Evolutionary conservation across 257 asterid genomes (phyloP).

Genomic region (Solanum bulbocastanum): DNA sequence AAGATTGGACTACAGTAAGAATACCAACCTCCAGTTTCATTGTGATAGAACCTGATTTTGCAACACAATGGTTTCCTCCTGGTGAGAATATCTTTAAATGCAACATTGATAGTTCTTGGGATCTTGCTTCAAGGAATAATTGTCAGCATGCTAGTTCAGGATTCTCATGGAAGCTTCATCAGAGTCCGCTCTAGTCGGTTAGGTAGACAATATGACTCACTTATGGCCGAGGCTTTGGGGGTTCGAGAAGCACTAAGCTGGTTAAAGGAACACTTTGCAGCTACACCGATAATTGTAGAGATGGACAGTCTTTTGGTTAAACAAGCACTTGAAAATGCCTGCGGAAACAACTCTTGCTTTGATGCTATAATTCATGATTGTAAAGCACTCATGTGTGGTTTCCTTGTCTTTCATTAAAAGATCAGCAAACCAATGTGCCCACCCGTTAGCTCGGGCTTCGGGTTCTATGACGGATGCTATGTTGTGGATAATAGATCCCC

Average conservation of each 20-base stretch:
- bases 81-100: background rate
- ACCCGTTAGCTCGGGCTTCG: background rate
- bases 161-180: background rate
- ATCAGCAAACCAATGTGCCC: background rate
- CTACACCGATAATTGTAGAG: background rate
- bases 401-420: background rate
- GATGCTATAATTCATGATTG: background rate
- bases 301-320: background rate
- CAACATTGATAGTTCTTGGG: background rate
- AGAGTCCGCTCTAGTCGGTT: background rate
- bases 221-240: too few relatives aligned
- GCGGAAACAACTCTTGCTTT: background rate
- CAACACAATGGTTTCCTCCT: background rate
- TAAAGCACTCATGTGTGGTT: background rate
- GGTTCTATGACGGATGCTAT: background rate
- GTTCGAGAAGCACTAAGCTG: background rate
- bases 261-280: background rate
- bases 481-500: background rate
- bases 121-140: background rate
- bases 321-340: background rate
- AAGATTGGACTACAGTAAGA: background rate
- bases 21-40: background rate
- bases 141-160: background rate
- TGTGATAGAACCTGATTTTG: background rate
- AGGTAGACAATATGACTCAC: background rate